phyloP scores from a whole-genome alignment of 2,329 filamentous ascomycete genomes.

The Chalaropsis ovoidea region DNA sequence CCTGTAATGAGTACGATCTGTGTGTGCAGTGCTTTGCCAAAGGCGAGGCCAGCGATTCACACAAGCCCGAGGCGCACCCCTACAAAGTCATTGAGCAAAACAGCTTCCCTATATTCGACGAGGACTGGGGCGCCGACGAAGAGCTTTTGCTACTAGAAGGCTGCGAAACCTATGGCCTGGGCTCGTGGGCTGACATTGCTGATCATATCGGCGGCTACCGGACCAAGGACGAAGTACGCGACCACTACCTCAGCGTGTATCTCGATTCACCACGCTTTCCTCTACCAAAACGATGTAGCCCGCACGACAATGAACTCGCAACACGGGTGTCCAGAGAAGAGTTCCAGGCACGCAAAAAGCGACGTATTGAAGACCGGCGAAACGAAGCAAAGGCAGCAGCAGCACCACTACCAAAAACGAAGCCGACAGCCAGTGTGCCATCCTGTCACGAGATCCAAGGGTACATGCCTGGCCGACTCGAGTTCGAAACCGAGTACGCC shows the following conservation, averaged over 20 bases:
- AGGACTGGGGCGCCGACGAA: conserved; percentile 94
- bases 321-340: conserved; percentile 78
- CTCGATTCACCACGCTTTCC: conserved; percentile 77
- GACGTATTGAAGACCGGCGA: conserved; percentile 82
- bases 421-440: conserved; percentile 89
- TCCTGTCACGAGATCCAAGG: conserved; percentile 96
- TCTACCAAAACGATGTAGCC: conserved; percentile 74
- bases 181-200: conserved; percentile 95
- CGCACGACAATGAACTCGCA: conserved; percentile 66
- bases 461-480: conserved; percentile 93
- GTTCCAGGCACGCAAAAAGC: conserved; percentile 87
- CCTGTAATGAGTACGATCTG: conserved; percentile 89
- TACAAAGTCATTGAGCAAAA: conserved; percentile 97
- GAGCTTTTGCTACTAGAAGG: conserved; percentile 89
- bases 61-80: conserved; percentile 76
- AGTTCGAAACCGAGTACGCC: conserved; percentile 95
- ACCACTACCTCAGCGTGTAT: conserved; percentile 86
- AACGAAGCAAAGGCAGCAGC: conserved; percentile 76
- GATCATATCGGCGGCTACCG: conserved; percentile 96
- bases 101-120: conserved; percentile 90
- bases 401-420: conserved; percentile 79
- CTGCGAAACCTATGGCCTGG: conserved; percentile 88
- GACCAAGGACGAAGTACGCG: conserved; percentile 86
- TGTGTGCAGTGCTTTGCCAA: conserved; percentile 90
- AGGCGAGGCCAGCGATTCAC: conserved; percentile 68